phyloP scores from a whole-genome alignment of 106 monocot genomes.

The Dioscorea zingiberensis region DNA sequence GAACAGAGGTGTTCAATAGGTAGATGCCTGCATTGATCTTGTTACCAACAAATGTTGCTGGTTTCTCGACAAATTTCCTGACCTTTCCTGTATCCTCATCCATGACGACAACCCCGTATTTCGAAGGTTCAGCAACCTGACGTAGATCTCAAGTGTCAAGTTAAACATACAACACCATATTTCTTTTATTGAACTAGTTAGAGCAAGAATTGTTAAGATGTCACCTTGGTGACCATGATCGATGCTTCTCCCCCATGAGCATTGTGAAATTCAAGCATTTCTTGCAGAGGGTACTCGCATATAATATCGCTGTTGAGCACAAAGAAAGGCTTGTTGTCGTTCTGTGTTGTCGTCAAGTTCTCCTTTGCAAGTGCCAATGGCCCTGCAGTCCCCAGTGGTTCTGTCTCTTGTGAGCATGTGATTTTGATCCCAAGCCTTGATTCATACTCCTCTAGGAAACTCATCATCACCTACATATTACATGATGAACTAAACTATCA shows the following conservation, averaged over 20 bases:
- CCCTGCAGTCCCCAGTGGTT: slow-evolving; percentile 11
- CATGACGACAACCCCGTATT: slow-evolving; percentile 7
- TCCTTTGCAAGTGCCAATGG: too few species aligned
- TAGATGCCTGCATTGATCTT: slow-evolving; percentile 31
- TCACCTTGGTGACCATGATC: too few species aligned
- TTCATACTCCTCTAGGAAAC: slow-evolving; percentile 17
- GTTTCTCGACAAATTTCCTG: slow-evolving; percentile 28
- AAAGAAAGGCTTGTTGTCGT: too few species aligned
- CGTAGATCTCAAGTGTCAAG: too few species aligned
- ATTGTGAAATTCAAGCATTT: slow-evolving; percentile 16
- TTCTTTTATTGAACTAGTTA: too few species aligned
- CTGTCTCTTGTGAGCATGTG: slow-evolving; percentile 28
- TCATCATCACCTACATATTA: slow-evolving; percentile 11
- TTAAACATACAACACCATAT: too few species aligned
- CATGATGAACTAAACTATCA: too few species aligned
- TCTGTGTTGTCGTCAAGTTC: too few species aligned
- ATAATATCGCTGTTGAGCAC: slow-evolving; percentile 14
- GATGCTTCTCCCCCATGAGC: slow-evolving; percentile 28
- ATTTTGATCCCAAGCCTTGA: slow-evolving; percentile 13
- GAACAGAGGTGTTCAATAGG: slow-evolving; percentile 19
- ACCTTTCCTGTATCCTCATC: slow-evolving; percentile 22
- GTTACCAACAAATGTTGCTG: slow-evolving; percentile 24
- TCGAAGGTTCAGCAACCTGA: too few species aligned
- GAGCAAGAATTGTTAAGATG: too few species aligned
- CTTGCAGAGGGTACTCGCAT: slow-evolving; percentile 9